Evolutionary conservation across 768 basidiomycete genomes (phyloP), one percentile per base, ranked within the genome.

Genomic region (Daedaleopsis sinensis): DNA sequence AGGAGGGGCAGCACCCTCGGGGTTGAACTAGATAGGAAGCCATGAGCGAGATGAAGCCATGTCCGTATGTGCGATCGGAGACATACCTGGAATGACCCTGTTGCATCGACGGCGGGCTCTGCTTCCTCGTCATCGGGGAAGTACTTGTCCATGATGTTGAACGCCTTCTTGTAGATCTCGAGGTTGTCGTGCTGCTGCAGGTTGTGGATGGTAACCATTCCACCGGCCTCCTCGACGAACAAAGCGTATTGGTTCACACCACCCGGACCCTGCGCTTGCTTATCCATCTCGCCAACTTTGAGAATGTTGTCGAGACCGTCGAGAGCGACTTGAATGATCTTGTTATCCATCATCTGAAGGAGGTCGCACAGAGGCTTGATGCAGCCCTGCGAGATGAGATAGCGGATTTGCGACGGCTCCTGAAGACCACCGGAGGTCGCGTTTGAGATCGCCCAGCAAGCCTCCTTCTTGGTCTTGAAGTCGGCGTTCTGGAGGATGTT

Each of bases 111-210:
- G 21, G 85, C 89, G 55, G 92, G 87, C 71, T 94, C 94, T 54
- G 92, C 81, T 51, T 96, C 96, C 73, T 98, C 96, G 71, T 98
- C 96, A 65, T 96, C 94, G 37, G 95, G 94, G 90, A 96, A 97
- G 80, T 96, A 97, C 72, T 96, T 96, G 79, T 94, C 91, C 91
- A 93, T 93, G 71, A 94, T 97, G 76, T 94, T 94, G 83, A 95
- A 99, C 44, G 96, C 96, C 80, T 99, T 98, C 86, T 98, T 98
- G 80, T 99, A 99, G 70, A 99, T 98, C 69, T 98, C 96, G 77
- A 98, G 77, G 78, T 99, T 99, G 80, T 99, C 96, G 76, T 98
- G 97, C 76, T 96, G 95, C 78, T 99, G 97, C 57, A 98, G 86
- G 76, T 98, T 96, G 82, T 99, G 96, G 74, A 99, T 98, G 19